phyloP scores from a whole-genome alignment of 768 basidiomycete species.

The Trametes punicea region DNA sequence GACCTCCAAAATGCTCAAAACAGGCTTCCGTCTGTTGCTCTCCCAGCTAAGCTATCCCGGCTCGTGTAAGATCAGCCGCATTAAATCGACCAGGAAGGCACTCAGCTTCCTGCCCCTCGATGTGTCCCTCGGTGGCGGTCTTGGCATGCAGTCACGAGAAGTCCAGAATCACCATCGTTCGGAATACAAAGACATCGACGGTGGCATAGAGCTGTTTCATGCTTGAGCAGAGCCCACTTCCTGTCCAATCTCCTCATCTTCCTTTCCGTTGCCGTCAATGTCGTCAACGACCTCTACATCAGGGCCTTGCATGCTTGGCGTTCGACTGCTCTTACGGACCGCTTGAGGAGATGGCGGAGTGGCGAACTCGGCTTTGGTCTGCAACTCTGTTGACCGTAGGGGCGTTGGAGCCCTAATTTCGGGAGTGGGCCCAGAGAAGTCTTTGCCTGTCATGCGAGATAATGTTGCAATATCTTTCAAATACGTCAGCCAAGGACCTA shows the following conservation, averaged over 20 bases:
- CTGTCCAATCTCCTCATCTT: neutral
- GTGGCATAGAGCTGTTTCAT: neutral
- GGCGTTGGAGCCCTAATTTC: constrained; percentile 50
- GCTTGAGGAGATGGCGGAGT: neutral
- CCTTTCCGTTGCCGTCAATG: constrained; percentile 27
- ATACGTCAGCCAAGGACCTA: neutral
- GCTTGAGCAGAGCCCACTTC: neutral
- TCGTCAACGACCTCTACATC: constrained; percentile 31
- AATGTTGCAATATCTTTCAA: constrained; percentile 64
- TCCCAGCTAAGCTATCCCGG: constrained; percentile 35
- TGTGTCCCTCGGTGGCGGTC: too few relatives aligned
- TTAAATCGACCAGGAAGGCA: neutral
- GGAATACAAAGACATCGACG: neutral
- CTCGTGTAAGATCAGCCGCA: too few relatives aligned
- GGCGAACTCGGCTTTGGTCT: neutral
- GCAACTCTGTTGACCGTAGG: constrained; percentile 33
- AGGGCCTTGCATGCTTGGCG: constrained; percentile 20
- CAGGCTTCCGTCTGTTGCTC: constrained; percentile 37
- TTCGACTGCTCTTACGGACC: constrained; percentile 19
- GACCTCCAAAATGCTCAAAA: constrained; percentile 17
- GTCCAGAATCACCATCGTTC: too few relatives aligned
- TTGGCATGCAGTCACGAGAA: too few relatives aligned
- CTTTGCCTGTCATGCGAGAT: constrained; percentile 79
- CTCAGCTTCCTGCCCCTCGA: too few relatives aligned
- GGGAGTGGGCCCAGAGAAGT: constrained; percentile 79